These are phyloP conservation scores for Zopfochytrium polystomum DNA, from an alignment of 371 early-diverging fungal genomes.

Conservation along the genomic window DNA sequence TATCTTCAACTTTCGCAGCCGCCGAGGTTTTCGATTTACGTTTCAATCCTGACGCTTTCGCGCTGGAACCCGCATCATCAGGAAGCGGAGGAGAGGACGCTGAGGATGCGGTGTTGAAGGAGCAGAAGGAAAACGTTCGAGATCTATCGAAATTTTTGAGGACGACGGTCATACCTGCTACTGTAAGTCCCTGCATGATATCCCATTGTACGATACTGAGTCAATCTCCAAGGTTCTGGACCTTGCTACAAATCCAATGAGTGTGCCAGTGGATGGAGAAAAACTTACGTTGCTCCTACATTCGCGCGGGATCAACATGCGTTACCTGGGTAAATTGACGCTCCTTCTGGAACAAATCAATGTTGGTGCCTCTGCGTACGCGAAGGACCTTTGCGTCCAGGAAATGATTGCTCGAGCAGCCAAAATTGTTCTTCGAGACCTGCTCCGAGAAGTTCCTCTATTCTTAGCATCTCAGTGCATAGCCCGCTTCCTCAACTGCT, in stretches of 20 bases:
- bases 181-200: slow-evolving; percentile 48
- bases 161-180: slow-evolving; percentile 63
- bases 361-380: slow-evolving; percentile 29
- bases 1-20: too few relatives aligned
- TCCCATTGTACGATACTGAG: not conserved
- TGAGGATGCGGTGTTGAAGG: not conserved
- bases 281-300: slow-evolving; percentile 83
- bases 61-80: slow-evolving; percentile 41
- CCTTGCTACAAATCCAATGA: slow-evolving; percentile 63
- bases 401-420: slow-evolving; percentile 85
- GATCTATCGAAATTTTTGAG: slow-evolving; percentile 74
- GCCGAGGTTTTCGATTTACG: slow-evolving; percentile 57
- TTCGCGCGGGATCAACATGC: slow-evolving; percentile 93
- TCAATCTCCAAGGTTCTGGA: slow-evolving; percentile 53
- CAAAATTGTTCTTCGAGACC: slow-evolving; percentile 77
- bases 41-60: slow-evolving; percentile 80
- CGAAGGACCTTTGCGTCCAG: slow-evolving; percentile 47
- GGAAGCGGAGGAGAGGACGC: slow-evolving; percentile 15
- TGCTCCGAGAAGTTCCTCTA: slow-evolving; percentile 56
- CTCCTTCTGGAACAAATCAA: slow-evolving; percentile 57
- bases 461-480: slow-evolving; percentile 62
- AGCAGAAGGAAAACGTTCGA: slow-evolving; percentile 53
- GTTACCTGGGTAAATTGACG: slow-evolving; percentile 82
- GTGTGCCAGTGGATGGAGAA: slow-evolving; percentile 71
- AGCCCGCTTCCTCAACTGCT: slow-evolving; percentile 79